phyloP scores from a whole-genome alignment of 2,329 filamentous ascomycete species.

The Phaeoacremonium minimum region DNA sequence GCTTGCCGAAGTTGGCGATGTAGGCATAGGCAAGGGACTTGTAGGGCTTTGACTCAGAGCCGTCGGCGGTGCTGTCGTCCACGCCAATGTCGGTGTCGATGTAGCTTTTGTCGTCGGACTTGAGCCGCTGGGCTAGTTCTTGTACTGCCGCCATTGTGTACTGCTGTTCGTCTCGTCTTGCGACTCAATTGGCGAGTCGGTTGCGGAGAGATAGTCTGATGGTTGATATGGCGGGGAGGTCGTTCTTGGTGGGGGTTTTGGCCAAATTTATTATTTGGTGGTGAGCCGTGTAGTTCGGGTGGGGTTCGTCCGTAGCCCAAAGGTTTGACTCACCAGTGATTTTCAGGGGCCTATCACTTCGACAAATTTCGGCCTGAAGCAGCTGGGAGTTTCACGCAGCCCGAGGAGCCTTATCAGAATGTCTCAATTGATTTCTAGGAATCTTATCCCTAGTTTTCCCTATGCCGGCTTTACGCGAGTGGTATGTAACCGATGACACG shows the following conservation, averaged over 20 bases:
- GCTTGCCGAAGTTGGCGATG: conserved; percentile 60
- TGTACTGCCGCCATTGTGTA: conserved; percentile 37
- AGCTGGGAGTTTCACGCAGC: background rate
- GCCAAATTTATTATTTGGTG: too few species aligned
- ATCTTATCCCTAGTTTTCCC: too few species aligned
- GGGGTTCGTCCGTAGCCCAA: too few species aligned
- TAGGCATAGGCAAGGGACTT: conserved; percentile 77
- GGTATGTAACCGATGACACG: too few species aligned
- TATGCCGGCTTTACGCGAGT: too few species aligned
- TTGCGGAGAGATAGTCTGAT: conserved; percentile 1
- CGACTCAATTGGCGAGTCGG: conserved; percentile 14
- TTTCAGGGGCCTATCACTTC: conserved; percentile 9
- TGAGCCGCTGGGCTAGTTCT: conserved; percentile 47
- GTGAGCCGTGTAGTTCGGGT: too few species aligned
- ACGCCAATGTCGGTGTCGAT: conserved; percentile 76
- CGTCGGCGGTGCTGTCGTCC: conserved; percentile 64
- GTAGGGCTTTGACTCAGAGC: conserved; percentile 71
- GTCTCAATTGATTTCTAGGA: too few species aligned
- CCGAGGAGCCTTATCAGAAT: too few species aligned
- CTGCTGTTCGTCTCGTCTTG: conserved; percentile 4
- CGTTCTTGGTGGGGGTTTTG: background rate
- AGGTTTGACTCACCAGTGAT: conserved; percentile 13
- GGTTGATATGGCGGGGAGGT: background rate
- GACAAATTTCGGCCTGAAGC: background rate
- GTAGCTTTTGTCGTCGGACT: conserved; percentile 53